Evolutionary conservation across 257 asterid genomes (phyloP), one percentile per base, ranked within the genome.

Genomic region (Solanum commersonii): DNA sequence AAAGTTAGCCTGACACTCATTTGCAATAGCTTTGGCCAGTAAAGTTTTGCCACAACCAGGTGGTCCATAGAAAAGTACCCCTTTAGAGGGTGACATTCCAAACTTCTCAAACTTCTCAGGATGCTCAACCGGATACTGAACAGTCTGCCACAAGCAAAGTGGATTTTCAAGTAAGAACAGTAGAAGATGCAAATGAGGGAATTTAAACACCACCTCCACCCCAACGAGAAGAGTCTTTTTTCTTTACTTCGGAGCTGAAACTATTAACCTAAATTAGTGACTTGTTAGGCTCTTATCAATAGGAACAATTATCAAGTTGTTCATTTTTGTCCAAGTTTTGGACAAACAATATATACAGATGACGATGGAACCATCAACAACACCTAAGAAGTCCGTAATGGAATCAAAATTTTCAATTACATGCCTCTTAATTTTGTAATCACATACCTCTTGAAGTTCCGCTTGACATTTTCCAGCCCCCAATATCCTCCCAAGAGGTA

Each of bases 11-110:
- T 96, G 99, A 33, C 99, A 96, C 90, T 96, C 99, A 27, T 94
- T 96, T 23, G 99, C 99, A 87, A 96, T 96, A 70, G 99, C 99
- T 90, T 96, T 96, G 87, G 99, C 99, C 25, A 96, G 94, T 79
- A 96, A 77, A 84, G 99, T 96, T 87, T 96, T 96, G 23, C 98
- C 99, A 90, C 98, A 96, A 34, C 99, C 98, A 15, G 98, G 98
- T 10, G 98, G 98, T 4, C 99, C 98, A 42, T 95, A 96, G 95
- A 96, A 96, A 27, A 96, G 98, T 86, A 96, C 99, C 70, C 98
- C 98, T 92, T 96, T 96, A 8, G 98, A 96, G 67, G 98, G 98
- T 34, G 98, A 95, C 98, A 96, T 96, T 52, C 98, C 98, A 91
- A 96, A 95, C 90, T 95, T 96, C 89, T 96, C 98, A 15, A 96